Conservation (phyloP, 352 stramenopile genomes). For the Globisporangium barbulae region DNA sequence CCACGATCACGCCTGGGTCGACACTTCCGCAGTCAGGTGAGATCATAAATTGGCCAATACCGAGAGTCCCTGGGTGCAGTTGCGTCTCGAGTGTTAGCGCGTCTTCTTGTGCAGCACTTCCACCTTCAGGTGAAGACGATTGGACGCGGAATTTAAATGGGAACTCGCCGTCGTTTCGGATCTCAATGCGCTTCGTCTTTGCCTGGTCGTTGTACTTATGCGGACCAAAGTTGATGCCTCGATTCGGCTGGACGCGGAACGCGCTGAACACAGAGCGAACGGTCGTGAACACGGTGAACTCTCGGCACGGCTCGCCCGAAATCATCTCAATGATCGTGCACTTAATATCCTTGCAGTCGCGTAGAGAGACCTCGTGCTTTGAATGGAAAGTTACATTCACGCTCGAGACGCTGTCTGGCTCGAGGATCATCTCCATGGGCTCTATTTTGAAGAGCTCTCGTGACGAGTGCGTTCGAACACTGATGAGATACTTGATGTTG, state of each 20-base stretch:
- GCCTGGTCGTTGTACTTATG: slow-evolving; percentile 86
- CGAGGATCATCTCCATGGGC: slow-evolving; percentile 72
- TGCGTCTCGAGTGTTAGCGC: slow-evolving; percentile 37
- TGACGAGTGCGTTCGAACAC: slow-evolving; percentile 40
- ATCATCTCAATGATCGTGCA: slow-evolving; percentile 92
- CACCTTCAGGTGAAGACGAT: not conserved
- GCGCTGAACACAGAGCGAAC: slow-evolving; percentile 81
- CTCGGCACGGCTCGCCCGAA: slow-evolving; percentile 85
- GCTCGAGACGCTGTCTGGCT: slow-evolving; percentile 56
- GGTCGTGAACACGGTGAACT: slow-evolving; percentile 84
- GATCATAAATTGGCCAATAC: slow-evolving; percentile 78
- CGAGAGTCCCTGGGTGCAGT: slow-evolving; percentile 35
- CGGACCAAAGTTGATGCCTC: slow-evolving; percentile 92
- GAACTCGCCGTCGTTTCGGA: slow-evolving; percentile 94
- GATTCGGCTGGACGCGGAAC: slow-evolving; percentile 85
- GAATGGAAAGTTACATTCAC: slow-evolving; percentile 85
- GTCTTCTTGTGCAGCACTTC: slow-evolving; percentile 1
- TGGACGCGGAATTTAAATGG: slow-evolving; percentile 86
- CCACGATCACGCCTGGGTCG: slow-evolving; percentile 75
- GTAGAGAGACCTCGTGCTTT: slow-evolving; percentile 72
- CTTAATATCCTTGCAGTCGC: slow-evolving; percentile 92
- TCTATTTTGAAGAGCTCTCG: slow-evolving; percentile 81
- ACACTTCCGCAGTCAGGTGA: slow-evolving; percentile 72
- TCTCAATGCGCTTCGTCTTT: slow-evolving; percentile 78
- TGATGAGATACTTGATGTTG: slow-evolving; percentile 86